Evolutionary conservation across 2,329 filamentous ascomycete genomes (phyloP), one percentile per base, ranked within the genome.

Genomic region (Scedosporium apiospermum): DNA sequence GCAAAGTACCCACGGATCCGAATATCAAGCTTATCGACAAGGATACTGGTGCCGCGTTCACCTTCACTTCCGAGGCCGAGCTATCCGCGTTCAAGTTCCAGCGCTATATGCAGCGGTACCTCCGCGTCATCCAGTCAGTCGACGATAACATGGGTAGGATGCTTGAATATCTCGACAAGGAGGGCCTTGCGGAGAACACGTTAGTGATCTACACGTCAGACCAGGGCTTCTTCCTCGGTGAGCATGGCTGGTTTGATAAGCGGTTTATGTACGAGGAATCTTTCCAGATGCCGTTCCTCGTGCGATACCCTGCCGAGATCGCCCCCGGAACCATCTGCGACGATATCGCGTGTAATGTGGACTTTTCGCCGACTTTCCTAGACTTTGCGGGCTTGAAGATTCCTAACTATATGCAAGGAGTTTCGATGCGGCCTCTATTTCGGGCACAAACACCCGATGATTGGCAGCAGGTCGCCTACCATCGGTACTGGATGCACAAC

Each of bases 191-290:
- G 0, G 71, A 80, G 0, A 76, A 82, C 65, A 83, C 80, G 0
- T 69, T 83, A 2, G 76, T 83, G 2, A 73, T 82, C 16, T 83
- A 83, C 65, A 82, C 78, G 0, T 81, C 78, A 0, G 80, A 82
- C 65, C 80, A 83, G 64, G 81, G 81, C 6, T 83, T 83, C 71
- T 83, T 83, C 68, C 75, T 83, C 0, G 80, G 80, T 6, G 81
- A 83, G 64, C 81, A 83, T 64, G 80, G 81, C 62, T 83, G 80
- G 80, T 83, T 82, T 65, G 81, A 83, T 68, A 83, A 83, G 70
- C 76, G 81, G 3, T 82, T 83, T 68, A 82, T 83, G 77, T 83
- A 83, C 69, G 80, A 84, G 65, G 79, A 83, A 68, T 76, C 73
- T 14, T 83, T 83, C 70, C 80, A 83, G 69, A 83, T 83, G 81